These are phyloP conservation scores for Rhizopus sp. DNA, from an alignment of 371 early-diverging fungal species.

Conservation along the genomic window DNA sequence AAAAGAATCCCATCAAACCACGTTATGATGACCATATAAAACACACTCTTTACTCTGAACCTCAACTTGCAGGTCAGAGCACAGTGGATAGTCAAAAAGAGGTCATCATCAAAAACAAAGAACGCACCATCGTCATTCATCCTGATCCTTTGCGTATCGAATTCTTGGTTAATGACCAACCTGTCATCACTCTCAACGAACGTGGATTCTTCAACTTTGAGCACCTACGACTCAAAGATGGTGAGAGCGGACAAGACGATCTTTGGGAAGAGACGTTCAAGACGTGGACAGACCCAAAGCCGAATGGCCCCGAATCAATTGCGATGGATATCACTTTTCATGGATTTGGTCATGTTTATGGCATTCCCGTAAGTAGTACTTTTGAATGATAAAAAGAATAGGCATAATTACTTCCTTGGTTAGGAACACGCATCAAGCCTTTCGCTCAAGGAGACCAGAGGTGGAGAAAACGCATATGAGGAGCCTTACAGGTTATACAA, in stretches of 20 bases:
- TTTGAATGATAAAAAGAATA: not conserved
- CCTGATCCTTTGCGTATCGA: slow-evolving; percentile 69
- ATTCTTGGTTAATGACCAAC: slow-evolving; percentile 60
- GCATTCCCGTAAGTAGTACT: slow-evolving; percentile 68
- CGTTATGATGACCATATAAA: slow-evolving; percentile 74
- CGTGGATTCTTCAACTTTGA: slow-evolving; percentile 87
- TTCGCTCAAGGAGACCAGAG: slow-evolving; percentile 84
- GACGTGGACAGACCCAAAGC: slow-evolving; percentile 87
- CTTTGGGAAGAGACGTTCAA: slow-evolving; percentile 91
- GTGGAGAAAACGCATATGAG: slow-evolving; percentile 71
- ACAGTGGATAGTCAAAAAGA: slow-evolving; percentile 3
- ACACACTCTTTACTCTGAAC: slow-evolving; percentile 56
- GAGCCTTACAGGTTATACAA: slow-evolving; percentile 98
- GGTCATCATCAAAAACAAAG: slow-evolving; percentile 24
- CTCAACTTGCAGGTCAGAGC: slow-evolving; percentile 24
- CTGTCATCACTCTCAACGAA: slow-evolving; percentile 78
- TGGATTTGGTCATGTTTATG: slow-evolving; percentile 87
- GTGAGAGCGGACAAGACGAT: slow-evolving; percentile 61
- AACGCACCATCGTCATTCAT: slow-evolving; percentile 51
- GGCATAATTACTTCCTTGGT: not conserved
- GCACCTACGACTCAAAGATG: slow-evolving; percentile 72
- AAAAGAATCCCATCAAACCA: slow-evolving; percentile 64
- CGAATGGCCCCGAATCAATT: slow-evolving; percentile 87
- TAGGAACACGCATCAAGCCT: slow-evolving; percentile 85
- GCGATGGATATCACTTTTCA: slow-evolving; percentile 93